Base-by-base conservation (phyloP, 2,329 filamentous ascomycete species). In the Ilyonectria mors-panacis region DNA sequence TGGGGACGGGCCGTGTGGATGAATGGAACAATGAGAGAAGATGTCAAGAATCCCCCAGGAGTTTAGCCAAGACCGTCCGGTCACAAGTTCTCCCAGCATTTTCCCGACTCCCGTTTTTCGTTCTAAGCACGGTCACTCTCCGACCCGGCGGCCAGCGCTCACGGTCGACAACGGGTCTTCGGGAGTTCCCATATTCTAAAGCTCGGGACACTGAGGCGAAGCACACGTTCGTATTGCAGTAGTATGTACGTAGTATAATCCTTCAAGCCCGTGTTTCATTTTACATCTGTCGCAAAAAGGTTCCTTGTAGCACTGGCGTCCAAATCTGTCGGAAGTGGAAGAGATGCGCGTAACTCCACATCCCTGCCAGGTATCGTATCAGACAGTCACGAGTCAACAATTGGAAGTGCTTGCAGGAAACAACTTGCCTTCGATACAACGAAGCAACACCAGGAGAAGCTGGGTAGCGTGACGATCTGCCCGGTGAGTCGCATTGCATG, bases 151-250 rank as follows among this genome's bases (percentile, higher is more conserved):
- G 65, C 67, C 67, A 62, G 68, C 35, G 61, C 63, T 39, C 44
- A 47, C 66, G 70, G 65, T 67, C 70, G 72, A 68, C 62, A 57
- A 58, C 59, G 53, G 63, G 57, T 47, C 54, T 26, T 26, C 55
- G 59, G 66, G 51, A 68, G 54, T 33, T 59, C 64, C 65, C 54
- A 70, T 64, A 5, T 26, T 26, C 26, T 6, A 47, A 66, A 51
- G 44, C 50, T 51, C 35, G 42, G 54, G 26, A 35, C 61, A 35
- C 13, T 53, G 45, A 44, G 33, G 42, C 60, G 51, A 48, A n/a
- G 47, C 39, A 59, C 42, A 47, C 21, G 47, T 51, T 58, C n/a
- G 58, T 61, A 61, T 42, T 50, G 17, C n/a, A 55, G 21, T 28
- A 48, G 37, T 35, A 42, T 48, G 10, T 60, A 37, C 30, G 17